These are phyloP conservation scores for Oryza punctata DNA, from an alignment of 176 grass and related monocot genomes.

Conservation along the genomic window DNA sequence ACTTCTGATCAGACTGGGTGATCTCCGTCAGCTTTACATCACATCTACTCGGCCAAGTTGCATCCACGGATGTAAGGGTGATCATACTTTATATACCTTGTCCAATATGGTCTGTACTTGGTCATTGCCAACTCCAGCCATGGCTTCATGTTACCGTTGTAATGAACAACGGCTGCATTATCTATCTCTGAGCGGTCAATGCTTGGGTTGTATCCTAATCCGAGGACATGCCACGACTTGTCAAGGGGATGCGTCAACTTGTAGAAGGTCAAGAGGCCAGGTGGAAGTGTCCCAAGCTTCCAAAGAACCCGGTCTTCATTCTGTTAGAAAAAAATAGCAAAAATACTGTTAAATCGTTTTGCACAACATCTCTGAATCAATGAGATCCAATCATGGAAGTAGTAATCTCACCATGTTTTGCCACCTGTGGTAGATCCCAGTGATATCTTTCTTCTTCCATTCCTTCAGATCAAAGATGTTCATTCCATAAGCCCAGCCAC, in stretches of 20 bases:
- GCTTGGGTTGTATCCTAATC: conserved; percentile 96
- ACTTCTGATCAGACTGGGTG: conserved; percentile 17
- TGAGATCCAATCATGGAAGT: not conserved
- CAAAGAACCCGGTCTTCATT: conserved; percentile 98
- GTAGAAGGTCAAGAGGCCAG: conserved; percentile 94
- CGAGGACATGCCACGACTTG: conserved; percentile 97
- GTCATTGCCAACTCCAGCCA: conserved; percentile 99
- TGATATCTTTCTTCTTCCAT: conserved; percentile 99
- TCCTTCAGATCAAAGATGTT: conserved; percentile 94
- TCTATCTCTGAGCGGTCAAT: conserved; percentile 93
- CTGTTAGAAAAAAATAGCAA: conserved; percentile 44
- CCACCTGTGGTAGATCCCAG: conserved; percentile 99
- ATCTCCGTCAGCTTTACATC: not conserved
- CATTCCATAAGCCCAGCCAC: conserved; percentile 99
- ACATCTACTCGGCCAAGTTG: conserved; percentile 78
- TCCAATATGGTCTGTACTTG: conserved; percentile 92
- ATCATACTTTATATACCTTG: conserved; percentile 94
- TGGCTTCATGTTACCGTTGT: conserved; percentile 99
- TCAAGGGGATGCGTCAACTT: conserved; percentile 96
- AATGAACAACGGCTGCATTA: conserved; percentile 85
- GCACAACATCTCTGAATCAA: conserved; percentile 14
- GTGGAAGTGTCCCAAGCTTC: conserved; percentile 95
- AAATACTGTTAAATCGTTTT: not conserved
- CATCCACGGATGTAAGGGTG: conserved; percentile 85
- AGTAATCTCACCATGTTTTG: conserved; percentile 72